These are phyloP conservation scores for Mychonastes homosphaera DNA, from an alignment of 139 green algal genomes.

Conservation along the genomic window DNA sequence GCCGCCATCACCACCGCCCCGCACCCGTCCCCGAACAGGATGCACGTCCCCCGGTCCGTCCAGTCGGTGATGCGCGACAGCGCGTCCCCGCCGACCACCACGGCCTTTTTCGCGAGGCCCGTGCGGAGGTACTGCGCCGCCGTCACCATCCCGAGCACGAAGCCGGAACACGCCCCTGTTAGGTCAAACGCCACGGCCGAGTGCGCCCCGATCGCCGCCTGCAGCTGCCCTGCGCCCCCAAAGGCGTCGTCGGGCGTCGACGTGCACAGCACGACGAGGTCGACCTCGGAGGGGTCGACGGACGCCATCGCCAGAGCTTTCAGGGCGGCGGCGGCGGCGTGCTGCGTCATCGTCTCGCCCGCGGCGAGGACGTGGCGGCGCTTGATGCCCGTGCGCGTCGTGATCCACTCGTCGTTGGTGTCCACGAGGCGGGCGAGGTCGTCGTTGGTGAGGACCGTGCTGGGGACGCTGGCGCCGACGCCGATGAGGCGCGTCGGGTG, in stretches of 20 bases:
- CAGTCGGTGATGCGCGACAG: constrained; percentile 91
- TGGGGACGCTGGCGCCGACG: constrained; percentile 68
- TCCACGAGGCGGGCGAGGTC: constrained; percentile 87
- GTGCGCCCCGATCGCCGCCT: constrained; percentile 73
- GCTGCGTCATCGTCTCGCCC: constrained; percentile 52
- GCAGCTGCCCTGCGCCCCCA: constrained; percentile 77
- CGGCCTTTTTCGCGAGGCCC: constrained; percentile 56
- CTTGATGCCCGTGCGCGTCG: constrained; percentile 76
- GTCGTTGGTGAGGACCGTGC: constrained; percentile 72
- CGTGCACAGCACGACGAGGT: constrained; percentile 90
- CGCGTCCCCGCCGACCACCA: constrained; percentile 90
- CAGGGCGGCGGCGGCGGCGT: constrained; percentile 52
- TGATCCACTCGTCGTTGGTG: constrained; percentile 97
- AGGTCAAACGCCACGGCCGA: constrained; percentile 87
- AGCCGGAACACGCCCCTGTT: constrained; percentile 94
- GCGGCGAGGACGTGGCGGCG: constrained; percentile 63
- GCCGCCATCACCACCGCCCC: constrained; percentile 75
- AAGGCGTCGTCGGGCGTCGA: constrained; percentile 92
- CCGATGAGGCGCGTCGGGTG: too few species aligned
- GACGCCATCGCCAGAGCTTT: constrained; percentile 80
- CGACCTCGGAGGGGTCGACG: constrained; percentile 68
- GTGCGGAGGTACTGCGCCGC: constrained; percentile 70
- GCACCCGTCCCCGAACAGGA: constrained; percentile 94
- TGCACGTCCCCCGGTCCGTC: constrained; percentile 87
- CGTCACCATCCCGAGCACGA: constrained; percentile 89